Evolutionary conservation across 768 basidiomycete genomes (phyloP).

Genomic region (Lyophyllum shimeji): DNA sequence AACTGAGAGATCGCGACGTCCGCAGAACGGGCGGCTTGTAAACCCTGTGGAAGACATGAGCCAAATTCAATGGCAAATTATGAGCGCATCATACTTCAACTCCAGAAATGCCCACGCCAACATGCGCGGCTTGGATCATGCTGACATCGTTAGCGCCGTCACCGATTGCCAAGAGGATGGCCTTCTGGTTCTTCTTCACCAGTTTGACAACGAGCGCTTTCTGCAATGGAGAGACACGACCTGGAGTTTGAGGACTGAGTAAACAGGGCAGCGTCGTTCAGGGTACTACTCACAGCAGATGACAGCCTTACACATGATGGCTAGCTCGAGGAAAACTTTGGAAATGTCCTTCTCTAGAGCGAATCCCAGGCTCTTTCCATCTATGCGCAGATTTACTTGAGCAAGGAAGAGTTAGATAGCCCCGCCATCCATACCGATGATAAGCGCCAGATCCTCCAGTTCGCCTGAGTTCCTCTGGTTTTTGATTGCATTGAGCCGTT

Average conservation of each 20-base stretch:
- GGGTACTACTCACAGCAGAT: slow-evolving; percentile 77
- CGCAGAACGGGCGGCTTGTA: slow-evolving; percentile 97
- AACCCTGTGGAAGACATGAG: slow-evolving; percentile 53
- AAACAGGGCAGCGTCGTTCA: background rate
- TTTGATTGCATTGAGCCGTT: slow-evolving; percentile 89
- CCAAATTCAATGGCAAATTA: background rate
- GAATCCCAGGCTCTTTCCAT: slow-evolving; percentile 92
- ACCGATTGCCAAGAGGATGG: slow-evolving; percentile 94
- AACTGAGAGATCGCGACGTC: slow-evolving; percentile 99
- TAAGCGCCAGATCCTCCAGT: slow-evolving; percentile 89
- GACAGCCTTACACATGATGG: slow-evolving; percentile 98
- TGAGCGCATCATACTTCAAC: slow-evolving; percentile 65
- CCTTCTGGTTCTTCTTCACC: slow-evolving; percentile 95
- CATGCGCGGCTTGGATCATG: slow-evolving; percentile 99
- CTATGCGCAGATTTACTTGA: slow-evolving; percentile 37
- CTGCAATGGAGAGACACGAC: slow-evolving; percentile 96
- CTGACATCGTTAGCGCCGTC: slow-evolving; percentile 98
- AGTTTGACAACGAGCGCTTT: slow-evolving; percentile 98
- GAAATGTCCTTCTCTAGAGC: slow-evolving; percentile 93
- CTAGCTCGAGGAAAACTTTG: slow-evolving; percentile 88
- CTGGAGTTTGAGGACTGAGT: slow-evolving; percentile 34
- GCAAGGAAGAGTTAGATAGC: slow-evolving; percentile 1
- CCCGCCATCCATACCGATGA: slow-evolving; percentile 66
- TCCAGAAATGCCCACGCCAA: slow-evolving; percentile 96
- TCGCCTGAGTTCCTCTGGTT: slow-evolving; percentile 91